Conservation (phyloP, 352 stramenopile species). For the Thalassiosira mediterranea region DNA sequence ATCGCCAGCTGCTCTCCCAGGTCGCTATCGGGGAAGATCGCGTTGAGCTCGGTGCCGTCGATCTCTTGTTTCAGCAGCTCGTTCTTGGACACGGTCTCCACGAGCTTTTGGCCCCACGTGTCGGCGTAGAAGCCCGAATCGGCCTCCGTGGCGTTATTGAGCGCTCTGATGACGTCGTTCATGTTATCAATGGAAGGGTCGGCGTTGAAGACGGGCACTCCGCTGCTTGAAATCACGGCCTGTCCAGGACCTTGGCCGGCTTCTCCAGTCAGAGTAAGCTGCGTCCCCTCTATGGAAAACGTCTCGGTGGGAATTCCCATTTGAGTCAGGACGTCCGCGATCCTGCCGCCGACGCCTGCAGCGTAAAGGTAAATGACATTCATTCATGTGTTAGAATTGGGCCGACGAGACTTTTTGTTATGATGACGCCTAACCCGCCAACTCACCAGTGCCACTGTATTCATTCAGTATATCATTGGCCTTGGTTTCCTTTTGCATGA, state of each 20-base stretch:
- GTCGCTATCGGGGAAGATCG: not conserved
- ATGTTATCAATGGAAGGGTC: not conserved
- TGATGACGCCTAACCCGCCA: too few relatives aligned
- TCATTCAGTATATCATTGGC: slow-evolving; percentile 1
- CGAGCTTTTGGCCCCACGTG: slow-evolving; percentile 14
- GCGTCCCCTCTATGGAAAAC: not conserved
- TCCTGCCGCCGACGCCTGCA: slow-evolving; percentile 78
- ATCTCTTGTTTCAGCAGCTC: not conserved
- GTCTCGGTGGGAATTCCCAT: slow-evolving; percentile 27
- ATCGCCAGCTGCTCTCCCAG: not conserved
- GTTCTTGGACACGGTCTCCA: not conserved
- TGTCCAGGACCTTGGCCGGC: not conserved
- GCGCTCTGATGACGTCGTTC: not conserved
- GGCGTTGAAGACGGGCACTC: slow-evolving; percentile 1
- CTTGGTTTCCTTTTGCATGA: slow-evolving; percentile 50
- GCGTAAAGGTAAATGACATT: too few relatives aligned
- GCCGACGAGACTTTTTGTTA: too few relatives aligned
- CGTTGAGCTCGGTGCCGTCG: not conserved
- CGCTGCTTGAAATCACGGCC: not conserved
- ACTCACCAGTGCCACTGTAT: slow-evolving; percentile 61
- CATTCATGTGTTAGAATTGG: too few relatives aligned
- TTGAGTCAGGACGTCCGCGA: slow-evolving; percentile 57
- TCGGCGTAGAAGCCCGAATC: slow-evolving; percentile 17
- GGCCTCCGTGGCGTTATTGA: slow-evolving; percentile 18
- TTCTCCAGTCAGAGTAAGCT: not conserved